Base-by-base conservation (phyloP, 495 filamentous ascomycete genomes). In the Tuber calosporum region DNA sequence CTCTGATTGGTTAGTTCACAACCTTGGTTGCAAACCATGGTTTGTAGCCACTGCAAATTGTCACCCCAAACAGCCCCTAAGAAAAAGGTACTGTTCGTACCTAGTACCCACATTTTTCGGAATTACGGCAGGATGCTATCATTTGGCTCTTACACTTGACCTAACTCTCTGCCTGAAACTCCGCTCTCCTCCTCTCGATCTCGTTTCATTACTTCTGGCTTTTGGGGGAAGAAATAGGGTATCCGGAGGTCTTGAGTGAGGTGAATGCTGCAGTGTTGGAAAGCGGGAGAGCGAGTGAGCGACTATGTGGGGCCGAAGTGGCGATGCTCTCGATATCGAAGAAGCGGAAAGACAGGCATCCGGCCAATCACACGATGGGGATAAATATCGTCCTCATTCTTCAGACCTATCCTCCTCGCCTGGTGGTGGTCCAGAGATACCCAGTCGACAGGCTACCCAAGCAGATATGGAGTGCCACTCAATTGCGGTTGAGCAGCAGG, bases 321-420 rank as follows among this genome's bases (percentile, higher is more conserved):
- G 43, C 9, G 43, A 77, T 45, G n/a, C 69, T 2, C 67, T 22
- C 39, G 73, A 71, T 74, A 75, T 76, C 38, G 72, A 75, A 71
- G 68, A 71, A 22, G 74, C 74, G 17, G 72, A 76, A 40, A 68
- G 67, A 39, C 75, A 76, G 67, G 75, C 75, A 15, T 75, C 75
- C 53, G n/a, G 39, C 19, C 67, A 71, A 37, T 38, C 48, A 7
- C 43, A 38, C 38, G 36, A 37, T 41, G 73, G 26, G 62, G 53
- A 37, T 13, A 41, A 58, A 42, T 69, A 69, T 66, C 38, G 41
- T 22, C 43, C 72, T 9, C 58, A 69, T 26, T 76, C 68, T 30
- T 71, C 68, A n/a, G 34, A 42, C 22, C n/a, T 26, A 26, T 26
- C 48, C 48, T 30, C n/a, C 48, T 70, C 75, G 22, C 37, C 68